Percentiles rank a stretch among this genome's conserved stretches.
These are phyloP conservation scores for Chaetomiaceae sp. DNA, from an alignment of 2,329 filamentous ascomycete genomes.

Conservation along the genomic window DNA sequence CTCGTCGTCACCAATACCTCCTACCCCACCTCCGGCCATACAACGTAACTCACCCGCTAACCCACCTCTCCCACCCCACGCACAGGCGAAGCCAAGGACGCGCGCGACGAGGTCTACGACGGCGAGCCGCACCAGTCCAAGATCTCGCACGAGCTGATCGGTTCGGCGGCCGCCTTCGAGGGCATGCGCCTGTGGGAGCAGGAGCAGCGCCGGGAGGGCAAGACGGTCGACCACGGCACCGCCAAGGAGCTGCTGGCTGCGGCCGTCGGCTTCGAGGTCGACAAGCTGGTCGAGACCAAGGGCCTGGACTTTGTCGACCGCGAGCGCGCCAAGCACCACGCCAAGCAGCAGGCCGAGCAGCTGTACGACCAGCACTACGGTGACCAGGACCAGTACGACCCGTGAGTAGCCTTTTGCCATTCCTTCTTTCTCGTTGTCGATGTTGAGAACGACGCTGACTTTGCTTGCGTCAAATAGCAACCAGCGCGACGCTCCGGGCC, in stretches of 20 bases:
- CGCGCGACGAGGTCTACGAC: conserved; percentile 1
- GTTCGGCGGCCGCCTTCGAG: conserved; percentile 69
- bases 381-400: conserved; percentile 47
- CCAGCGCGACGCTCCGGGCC: neutral
- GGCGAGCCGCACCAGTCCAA: conserved; percentile 2
- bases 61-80: neutral
- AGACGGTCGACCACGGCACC: conserved; percentile 64
- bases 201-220: conserved; percentile 63
- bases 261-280: conserved; percentile 67
- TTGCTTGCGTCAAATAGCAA: neutral
- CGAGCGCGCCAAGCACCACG: conserved; percentile 53
- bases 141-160: conserved; percentile 63
- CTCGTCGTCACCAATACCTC: neutral
- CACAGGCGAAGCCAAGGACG: neutral
- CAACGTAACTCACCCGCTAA: neutral
- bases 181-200: conserved; percentile 78
- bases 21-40: neutral
- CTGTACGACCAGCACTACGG: conserved; percentile 60
- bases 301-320: conserved; percentile 55
- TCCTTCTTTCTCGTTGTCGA: no score
- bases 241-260: conserved; percentile 73
- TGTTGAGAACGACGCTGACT: no score
- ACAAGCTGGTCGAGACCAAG: conserved; percentile 68
- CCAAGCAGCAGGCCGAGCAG: conserved; percentile 50
- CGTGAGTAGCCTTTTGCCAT: conserved; percentile 39